Percentiles rank a stretch among this genome's conserved stretches.
Evolutionary conservation across 2,329 filamentous ascomycete species (phyloP).

Genomic region (Neofusicoccum laricinum): DNA sequence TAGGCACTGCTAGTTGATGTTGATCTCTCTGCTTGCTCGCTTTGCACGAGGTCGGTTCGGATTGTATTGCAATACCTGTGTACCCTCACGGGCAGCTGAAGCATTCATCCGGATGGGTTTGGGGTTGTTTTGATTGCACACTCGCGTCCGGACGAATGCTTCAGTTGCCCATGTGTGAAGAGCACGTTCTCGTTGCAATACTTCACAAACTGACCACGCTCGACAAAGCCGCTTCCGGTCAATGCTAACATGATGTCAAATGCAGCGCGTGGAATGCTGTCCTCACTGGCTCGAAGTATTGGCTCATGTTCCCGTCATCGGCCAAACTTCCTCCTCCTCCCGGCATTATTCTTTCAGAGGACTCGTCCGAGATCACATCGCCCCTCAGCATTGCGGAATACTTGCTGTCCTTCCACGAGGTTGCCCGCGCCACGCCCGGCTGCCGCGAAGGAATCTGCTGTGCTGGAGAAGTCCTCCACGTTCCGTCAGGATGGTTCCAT

Average conservation of each 20-base stretch:
- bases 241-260: conserved; percentile 35
- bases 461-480: conserved; percentile 83
- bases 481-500: conserved; percentile 96
- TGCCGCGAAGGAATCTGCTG: conserved; percentile 83
- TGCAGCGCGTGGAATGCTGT: conserved; percentile 89
- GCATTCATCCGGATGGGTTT: too few relatives aligned
- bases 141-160: too few relatives aligned
- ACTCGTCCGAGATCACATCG: conserved; percentile 89
- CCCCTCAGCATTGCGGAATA: conserved; percentile 97
- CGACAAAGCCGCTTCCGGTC: conserved; percentile 27
- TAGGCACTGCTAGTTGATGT: not conserved
- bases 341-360: conserved; percentile 83
- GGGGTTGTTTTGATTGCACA: too few relatives aligned
- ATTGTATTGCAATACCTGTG: too few relatives aligned
- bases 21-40: not conserved
- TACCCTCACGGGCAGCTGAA: not conserved
- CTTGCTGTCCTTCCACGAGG: conserved; percentile 82
- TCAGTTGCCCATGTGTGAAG: too few relatives aligned
- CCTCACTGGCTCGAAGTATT: conserved; percentile 86
- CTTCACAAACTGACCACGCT: too few relatives aligned
- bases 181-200: too few relatives aligned
- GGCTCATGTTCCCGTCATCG: conserved; percentile 93
- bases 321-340: conserved; percentile 65
- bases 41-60: too few relatives aligned
- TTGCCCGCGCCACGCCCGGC: conserved; percentile 71